Conservation (phyloP, 139 green algal genomes). For the Parachlorella kessleri region DNA sequence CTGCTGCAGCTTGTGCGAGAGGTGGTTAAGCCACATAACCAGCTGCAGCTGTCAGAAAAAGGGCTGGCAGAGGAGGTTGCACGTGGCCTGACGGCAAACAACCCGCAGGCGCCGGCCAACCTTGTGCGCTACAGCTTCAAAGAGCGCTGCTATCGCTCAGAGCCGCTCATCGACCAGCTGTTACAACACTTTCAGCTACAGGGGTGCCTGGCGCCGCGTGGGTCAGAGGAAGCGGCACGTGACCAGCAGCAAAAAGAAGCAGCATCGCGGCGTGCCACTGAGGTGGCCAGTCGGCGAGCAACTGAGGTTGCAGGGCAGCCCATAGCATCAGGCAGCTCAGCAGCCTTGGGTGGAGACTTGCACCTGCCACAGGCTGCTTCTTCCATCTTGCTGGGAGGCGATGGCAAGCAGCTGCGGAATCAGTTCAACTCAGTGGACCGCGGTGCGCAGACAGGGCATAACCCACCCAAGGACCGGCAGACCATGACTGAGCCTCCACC, state of each 20-base stretch:
- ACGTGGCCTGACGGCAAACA: slow-evolving; percentile 87
- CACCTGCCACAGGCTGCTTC: neutral
- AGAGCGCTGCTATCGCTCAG: slow-evolving; percentile 63
- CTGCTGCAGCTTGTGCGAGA: slow-evolving; percentile 71
- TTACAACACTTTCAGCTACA: slow-evolving; percentile 75
- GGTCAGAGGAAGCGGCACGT: slow-evolving; percentile 73
- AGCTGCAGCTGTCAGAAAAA: slow-evolving; percentile 72
- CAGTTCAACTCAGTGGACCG: slow-evolving; percentile 94
- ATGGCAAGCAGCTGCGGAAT: slow-evolving; percentile 75
- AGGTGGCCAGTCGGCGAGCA: neutral
- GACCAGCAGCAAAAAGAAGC: slow-evolving; percentile 1
- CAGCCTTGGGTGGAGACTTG: too few species aligned
- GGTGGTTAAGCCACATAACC: slow-evolving; percentile 74
- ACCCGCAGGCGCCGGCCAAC: slow-evolving; percentile 79
- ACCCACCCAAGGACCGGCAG: slow-evolving; percentile 55
- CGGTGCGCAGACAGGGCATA: slow-evolving; percentile 73
- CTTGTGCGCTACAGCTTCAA: slow-evolving; percentile 55
- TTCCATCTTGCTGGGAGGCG: neutral
- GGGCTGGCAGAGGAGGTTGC: slow-evolving; percentile 88
- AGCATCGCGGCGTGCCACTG: neutral
- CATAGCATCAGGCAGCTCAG: too few species aligned
- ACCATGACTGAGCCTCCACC: slow-evolving; percentile 85
- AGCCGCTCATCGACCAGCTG: slow-evolving; percentile 89
- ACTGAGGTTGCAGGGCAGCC: neutral
- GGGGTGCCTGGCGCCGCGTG: slow-evolving; percentile 83